These are phyloP conservation scores for Penicillium diatomitis DNA, from an alignment of 495 filamentous ascomycete species.

Conservation along the genomic window DNA sequence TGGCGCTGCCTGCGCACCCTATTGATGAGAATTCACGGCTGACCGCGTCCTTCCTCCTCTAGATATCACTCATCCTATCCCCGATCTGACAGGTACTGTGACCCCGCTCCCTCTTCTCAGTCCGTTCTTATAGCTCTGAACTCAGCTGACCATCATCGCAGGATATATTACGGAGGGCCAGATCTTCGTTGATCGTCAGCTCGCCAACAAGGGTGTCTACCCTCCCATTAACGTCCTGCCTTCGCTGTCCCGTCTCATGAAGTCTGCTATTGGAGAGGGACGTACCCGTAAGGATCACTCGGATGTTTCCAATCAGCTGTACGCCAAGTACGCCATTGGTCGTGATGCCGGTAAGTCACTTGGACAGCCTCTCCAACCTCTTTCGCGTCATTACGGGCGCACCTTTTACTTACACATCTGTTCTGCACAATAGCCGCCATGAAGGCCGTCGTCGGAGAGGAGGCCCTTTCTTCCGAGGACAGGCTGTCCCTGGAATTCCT, in stretches of 20 bases:
- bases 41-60: neutral
- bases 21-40: too few species aligned
- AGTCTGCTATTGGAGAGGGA: constrained; percentile 95
- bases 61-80: constrained; percentile 99
- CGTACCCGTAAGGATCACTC: constrained; percentile 93
- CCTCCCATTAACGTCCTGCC: constrained; percentile 99
- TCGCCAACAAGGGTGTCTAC: constrained; percentile 94
- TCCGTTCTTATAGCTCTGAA: neutral
- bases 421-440: constrained; percentile 57
- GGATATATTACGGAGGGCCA: constrained; percentile 59
- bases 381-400: too few species aligned
- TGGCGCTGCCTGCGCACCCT: too few species aligned
- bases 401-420: constrained; percentile 1
- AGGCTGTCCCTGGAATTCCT: constrained; percentile 97
- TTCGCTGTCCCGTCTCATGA: constrained; percentile 98
- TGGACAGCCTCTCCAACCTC: neutral
- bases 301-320: constrained; percentile 98
- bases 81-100: constrained; percentile 86
- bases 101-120: too few species aligned
- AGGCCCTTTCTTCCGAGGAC: constrained; percentile 90
- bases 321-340: constrained; percentile 99
- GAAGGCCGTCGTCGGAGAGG: constrained; percentile 99
- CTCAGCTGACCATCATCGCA: neutral
- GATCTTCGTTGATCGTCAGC: constrained; percentile 92
- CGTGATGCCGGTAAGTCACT: constrained; percentile 63